These are phyloP conservation scores for Podosphaera leucotricha DNA, from an alignment of 2,329 filamentous ascomycete genomes.

Conservation along the genomic window DNA sequence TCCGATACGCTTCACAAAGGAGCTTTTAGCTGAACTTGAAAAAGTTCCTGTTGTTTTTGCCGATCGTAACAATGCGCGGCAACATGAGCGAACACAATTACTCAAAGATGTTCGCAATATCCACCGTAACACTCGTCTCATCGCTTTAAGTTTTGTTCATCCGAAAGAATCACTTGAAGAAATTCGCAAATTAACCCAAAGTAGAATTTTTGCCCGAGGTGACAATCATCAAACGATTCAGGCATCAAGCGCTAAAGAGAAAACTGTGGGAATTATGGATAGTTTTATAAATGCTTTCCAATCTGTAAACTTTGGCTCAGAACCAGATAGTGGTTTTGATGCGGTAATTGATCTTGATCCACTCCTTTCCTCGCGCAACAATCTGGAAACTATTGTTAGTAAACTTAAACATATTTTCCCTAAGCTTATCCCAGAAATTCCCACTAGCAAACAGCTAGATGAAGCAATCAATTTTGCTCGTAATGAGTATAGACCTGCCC, in stretches of 20 bases:
- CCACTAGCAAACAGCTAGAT: conserved; percentile 51
- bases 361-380: conserved; percentile 50
- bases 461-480: conserved; percentile 53
- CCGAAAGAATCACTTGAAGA: conserved; percentile 39
- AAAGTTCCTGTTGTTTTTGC: conserved; percentile 55
- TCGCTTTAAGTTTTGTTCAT: conserved; percentile 78
- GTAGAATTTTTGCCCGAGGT: conserved; percentile 61
- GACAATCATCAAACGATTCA: conserved; percentile 98
- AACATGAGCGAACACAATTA: conserved; percentile 68
- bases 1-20: conserved; percentile 52
- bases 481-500: conserved; percentile 50
- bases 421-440: conserved; percentile 46
- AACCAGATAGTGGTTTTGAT: conserved; percentile 69
- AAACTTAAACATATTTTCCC: conserved; percentile 58
- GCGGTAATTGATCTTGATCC: conserved; percentile 67
- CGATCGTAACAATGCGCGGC: conserved; percentile 84
- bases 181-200: conserved; percentile 51
- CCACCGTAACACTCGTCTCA: conserved; percentile 41
- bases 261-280: conserved; percentile 83
- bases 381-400: conserved; percentile 57
- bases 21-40: conserved; percentile 40
- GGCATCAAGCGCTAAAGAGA: conserved; percentile 45
- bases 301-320: conserved; percentile 36
- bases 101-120: conserved; percentile 50
- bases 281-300: conserved; percentile 78